Percentiles rank a stretch among this genome's conserved stretches.
These are phyloP conservation scores for Hemileccinum impolitum DNA, from an alignment of 768 basidiomycete genomes.

Conservation along the genomic window DNA sequence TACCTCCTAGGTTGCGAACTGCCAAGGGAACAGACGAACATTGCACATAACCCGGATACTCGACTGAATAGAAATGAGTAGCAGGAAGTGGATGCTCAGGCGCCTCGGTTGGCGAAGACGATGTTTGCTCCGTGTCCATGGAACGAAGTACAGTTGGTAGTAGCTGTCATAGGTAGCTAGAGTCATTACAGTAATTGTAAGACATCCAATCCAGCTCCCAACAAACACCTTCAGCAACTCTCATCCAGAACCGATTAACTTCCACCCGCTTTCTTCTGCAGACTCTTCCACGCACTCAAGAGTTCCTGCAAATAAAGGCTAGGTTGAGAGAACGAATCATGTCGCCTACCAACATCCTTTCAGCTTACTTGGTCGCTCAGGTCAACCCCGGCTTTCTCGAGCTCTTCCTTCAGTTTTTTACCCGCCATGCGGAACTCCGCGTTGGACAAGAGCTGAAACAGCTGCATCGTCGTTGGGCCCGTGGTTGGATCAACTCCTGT, in stretches of 20 bases:
- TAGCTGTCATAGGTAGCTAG: too few relatives aligned
- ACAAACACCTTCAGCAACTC: too few relatives aligned
- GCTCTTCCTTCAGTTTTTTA: slow-evolving; percentile 43
- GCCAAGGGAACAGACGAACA: slow-evolving; percentile 58
- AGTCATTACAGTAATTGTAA: too few relatives aligned
- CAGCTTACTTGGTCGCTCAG: slow-evolving; percentile 47
- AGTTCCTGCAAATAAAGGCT: slow-evolving; percentile 38
- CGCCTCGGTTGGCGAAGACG: slow-evolving; percentile 27
- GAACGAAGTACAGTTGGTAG: neutral
- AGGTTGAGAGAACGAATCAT: neutral
- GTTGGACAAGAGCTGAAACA: slow-evolving; percentile 53
- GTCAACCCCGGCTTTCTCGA: slow-evolving; percentile 61
- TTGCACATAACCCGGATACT: slow-evolving; percentile 86
- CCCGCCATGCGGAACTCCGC: slow-evolving; percentile 50
- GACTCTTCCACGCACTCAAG: slow-evolving; percentile 37
- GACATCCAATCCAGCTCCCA: too few relatives aligned
- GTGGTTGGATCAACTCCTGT: slow-evolving; percentile 48
- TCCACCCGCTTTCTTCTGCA: slow-evolving; percentile 29
- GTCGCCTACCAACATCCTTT: neutral
- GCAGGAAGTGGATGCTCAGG: slow-evolving; percentile 48
- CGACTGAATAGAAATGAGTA: slow-evolving; percentile 71
- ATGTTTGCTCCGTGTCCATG: slow-evolving; percentile 12
- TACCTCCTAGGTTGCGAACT: slow-evolving; percentile 66
- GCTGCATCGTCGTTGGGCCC: slow-evolving; percentile 48
- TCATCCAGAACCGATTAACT: slow-evolving; percentile 2